Conservation (phyloP, 306 rosid genomes). For the Vigna nakashimae region DNA sequence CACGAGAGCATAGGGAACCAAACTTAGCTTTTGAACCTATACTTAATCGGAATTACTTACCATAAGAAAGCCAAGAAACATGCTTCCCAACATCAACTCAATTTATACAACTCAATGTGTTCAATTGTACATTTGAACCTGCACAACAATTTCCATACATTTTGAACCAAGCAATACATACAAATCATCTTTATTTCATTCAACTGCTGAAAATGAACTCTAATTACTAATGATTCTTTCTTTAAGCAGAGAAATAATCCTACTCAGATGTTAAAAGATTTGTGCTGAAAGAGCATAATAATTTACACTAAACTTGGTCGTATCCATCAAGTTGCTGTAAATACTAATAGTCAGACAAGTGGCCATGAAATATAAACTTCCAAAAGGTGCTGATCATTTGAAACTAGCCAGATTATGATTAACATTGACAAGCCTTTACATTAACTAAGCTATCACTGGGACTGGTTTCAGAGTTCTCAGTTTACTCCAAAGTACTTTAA, state of each 20-base stretch:
- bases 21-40: neutral
- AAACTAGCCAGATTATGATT: neutral
- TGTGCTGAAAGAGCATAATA: slow-evolving; percentile 7
- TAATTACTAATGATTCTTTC: slow-evolving; percentile 19
- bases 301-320: slow-evolving; percentile 12
- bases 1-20: neutral
- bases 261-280: neutral
- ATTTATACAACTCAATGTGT: neutral
- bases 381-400: neutral
- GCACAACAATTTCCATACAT: neutral
- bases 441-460: neutral
- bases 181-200: neutral
- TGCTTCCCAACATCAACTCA: slow-evolving; percentile 4
- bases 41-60: neutral
- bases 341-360: slow-evolving; percentile 12
- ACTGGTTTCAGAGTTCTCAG: neutral
- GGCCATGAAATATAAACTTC: slow-evolving; percentile 5
- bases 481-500: neutral
- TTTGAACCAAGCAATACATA: slow-evolving; percentile 18
- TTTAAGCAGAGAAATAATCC: slow-evolving; percentile 24
- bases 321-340: neutral
- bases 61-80: slow-evolving; percentile 2
- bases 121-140: neutral
- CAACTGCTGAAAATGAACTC: neutral
- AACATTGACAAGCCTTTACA: neutral